A percentile compares a stretch with the other conserved stretches of the same genome.
phyloP scores from a whole-genome alignment of 106 monocot genomes.

The Amphibolis antarctica region DNA sequence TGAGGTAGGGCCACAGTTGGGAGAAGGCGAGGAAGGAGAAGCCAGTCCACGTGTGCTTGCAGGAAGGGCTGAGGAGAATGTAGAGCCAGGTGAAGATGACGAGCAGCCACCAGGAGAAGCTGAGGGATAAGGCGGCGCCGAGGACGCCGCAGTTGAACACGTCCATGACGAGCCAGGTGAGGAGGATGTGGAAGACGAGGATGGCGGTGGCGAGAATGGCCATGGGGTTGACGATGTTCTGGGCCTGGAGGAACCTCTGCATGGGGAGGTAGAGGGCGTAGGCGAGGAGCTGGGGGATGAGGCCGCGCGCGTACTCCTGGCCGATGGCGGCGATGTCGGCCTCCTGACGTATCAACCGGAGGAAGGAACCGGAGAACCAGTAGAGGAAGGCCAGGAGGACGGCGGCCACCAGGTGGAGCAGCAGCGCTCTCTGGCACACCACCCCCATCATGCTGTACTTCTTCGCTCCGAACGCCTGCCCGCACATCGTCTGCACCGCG shows the following conservation, averaged over 20 bases:
- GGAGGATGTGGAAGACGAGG: slow-evolving; percentile 33
- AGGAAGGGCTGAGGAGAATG: slow-evolving; percentile 32
- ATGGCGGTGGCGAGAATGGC: slow-evolving; percentile 35
- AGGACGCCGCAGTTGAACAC: slow-evolving; percentile 36
- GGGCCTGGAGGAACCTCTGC: slow-evolving; percentile 72
- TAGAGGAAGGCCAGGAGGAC: slow-evolving; percentile 33
- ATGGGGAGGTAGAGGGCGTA: slow-evolving; percentile 62
- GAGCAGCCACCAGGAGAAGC: slow-evolving; percentile 69
- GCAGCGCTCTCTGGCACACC: slow-evolving; percentile 35
- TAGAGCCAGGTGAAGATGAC: slow-evolving; percentile 27
- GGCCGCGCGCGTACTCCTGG: slow-evolving; percentile 44
- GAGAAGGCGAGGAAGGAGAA: slow-evolving; percentile 45
- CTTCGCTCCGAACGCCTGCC: slow-evolving; percentile 59
- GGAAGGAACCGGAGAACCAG: slow-evolving; percentile 55
- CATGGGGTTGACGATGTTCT: slow-evolving; percentile 68
- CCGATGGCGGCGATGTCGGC: slow-evolving; percentile 27
- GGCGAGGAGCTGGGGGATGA: slow-evolving; percentile 55
- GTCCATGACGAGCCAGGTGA: slow-evolving; percentile 39
- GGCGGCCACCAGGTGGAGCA: slow-evolving; percentile 35
- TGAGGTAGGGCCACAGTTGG: slow-evolving; percentile 49
- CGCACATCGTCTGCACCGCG: slow-evolving; percentile 54
- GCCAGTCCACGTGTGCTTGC: slow-evolving; percentile 52
- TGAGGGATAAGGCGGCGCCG: slow-evolving; percentile 40
- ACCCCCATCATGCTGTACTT: slow-evolving; percentile 41
- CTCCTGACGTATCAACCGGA: slow-evolving; percentile 30